These are phyloP conservation scores for Dioscorea cayenensis DNA, from an alignment of 116 monocot genomes.

Conservation along the genomic window DNA sequence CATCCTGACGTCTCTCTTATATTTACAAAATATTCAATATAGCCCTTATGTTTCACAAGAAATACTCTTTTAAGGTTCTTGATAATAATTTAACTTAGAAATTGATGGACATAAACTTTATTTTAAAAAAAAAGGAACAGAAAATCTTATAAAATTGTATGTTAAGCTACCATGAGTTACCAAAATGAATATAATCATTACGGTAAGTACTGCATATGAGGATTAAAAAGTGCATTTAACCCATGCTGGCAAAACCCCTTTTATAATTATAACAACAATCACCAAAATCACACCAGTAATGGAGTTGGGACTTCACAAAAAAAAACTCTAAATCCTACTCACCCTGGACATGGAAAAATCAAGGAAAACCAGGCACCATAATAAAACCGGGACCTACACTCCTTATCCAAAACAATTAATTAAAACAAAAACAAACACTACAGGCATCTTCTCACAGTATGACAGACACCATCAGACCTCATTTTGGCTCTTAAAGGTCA, in stretches of 20 bases:
- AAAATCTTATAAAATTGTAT: no score
- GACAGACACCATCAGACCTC: neutral
- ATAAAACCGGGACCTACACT: slow-evolving; percentile 18
- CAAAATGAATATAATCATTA: no score
- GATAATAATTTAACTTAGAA: no score
- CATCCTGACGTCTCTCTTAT: no score
- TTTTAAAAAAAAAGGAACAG: no score
- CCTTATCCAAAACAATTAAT: slow-evolving; percentile 5
- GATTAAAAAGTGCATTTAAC: no score
- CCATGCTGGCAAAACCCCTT: neutral
- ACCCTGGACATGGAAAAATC: neutral
- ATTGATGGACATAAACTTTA: no score
- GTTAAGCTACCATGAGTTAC: no score
- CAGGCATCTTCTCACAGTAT: neutral
- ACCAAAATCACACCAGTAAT: neutral
- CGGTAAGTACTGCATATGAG: no score
- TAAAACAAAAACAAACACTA: slow-evolving; percentile 2
- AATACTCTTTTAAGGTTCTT: no score
- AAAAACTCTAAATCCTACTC: slow-evolving; percentile 5
- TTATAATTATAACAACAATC: neutral
- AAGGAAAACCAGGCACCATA: slow-evolving; percentile 4
- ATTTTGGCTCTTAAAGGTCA: slow-evolving; percentile 4
- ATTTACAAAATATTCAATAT: no score
- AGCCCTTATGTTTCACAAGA: no score
- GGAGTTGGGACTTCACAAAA: slow-evolving; percentile 5